Evolutionary conservation across 2,329 filamentous ascomycete species (phyloP), one percentile per base, ranked within the genome.

Genomic region (Aquanectria penicillioides): DNA sequence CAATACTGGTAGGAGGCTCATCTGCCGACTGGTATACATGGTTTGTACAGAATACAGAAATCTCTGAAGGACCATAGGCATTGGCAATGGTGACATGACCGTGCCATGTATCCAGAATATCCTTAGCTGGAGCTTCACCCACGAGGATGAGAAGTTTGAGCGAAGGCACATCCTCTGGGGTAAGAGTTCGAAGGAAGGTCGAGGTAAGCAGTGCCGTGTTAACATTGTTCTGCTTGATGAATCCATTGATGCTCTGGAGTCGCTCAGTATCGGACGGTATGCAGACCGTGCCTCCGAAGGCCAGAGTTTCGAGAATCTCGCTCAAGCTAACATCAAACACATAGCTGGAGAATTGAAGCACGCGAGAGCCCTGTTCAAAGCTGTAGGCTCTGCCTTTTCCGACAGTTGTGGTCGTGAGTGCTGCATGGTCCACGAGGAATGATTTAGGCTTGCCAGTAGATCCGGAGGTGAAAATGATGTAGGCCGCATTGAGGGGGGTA

Each of bases 371-470:
- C 2, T 40, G 15, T 9, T 2, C 11, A 3, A 65, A 22, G 3
- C 57, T 26, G 50, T 62, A 67, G 1, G 47, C 20, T n/a, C 48
- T 18, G 20, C 40, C 64, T 11, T 18, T 26, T 7, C 47, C 47
- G 15, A 36, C 34, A 13, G 28, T 52, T 10, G 17, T n/a, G 34
- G 49, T 41, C 8, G 36, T 41, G n/a, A 52, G 17, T 13, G 36
- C 47, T 2, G n/a, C 9, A 12, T 63, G 61, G 12, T 28, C 26
- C 10, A 72, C 50, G 13, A 81, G 74, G 18, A 84, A 81, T 20
- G 82, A 82, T 69, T 86, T 86, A 0, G 83, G 83, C 15, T 74
- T 75, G 10, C 83, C 83, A 0, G 83, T 86, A 26, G 79, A 84
- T 17, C 83, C 83, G 2, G 83, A 85, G 6, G 83, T 86, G 67